Conservation (phyloP, 2,329 filamentous ascomycete genomes). For the Cladosporium sp. region DNA sequence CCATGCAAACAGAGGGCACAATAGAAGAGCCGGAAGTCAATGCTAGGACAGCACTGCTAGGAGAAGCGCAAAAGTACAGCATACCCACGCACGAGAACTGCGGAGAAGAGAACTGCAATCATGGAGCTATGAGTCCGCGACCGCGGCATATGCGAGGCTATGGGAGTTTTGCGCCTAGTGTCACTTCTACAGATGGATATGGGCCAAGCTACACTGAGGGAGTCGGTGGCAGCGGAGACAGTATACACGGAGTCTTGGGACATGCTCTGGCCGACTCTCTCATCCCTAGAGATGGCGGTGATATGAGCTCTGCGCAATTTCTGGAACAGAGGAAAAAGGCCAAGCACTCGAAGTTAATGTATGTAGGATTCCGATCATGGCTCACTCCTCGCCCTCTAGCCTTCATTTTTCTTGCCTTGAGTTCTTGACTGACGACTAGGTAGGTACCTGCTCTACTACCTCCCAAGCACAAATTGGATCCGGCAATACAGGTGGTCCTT, state of each 20-base stretch:
- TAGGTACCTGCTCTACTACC: conserved; percentile 89
- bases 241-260: conserved; percentile 42
- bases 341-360: conserved; percentile 73
- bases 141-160: conserved; percentile 55
- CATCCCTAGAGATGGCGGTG: conserved; percentile 55
- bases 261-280: conserved; percentile 48
- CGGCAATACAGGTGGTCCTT: conserved; percentile 80
- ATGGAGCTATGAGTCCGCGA: conserved; percentile 76
- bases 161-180: conserved; percentile 43
- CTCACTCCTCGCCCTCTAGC: not conserved
- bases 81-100: conserved; percentile 27
- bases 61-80: conserved; percentile 33
- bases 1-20: conserved; percentile 26
- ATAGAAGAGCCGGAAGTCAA: conserved; percentile 33
- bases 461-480: conserved; percentile 90
- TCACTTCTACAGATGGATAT: conserved; percentile 40
- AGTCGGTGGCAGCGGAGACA: conserved; percentile 32
- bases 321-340: conserved; percentile 73
- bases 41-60: conserved; percentile 41
- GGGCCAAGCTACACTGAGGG: conserved; percentile 40
- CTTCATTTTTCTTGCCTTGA: not conserved
- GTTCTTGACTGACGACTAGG: not conserved
- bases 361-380: conserved; percentile 36
- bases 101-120: conserved; percentile 55
- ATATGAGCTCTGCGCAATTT: conserved; percentile 70